phyloP scores from a whole-genome alignment of 192 early-diverging fungal genomes.

The Coemansia pectinata region DNA sequence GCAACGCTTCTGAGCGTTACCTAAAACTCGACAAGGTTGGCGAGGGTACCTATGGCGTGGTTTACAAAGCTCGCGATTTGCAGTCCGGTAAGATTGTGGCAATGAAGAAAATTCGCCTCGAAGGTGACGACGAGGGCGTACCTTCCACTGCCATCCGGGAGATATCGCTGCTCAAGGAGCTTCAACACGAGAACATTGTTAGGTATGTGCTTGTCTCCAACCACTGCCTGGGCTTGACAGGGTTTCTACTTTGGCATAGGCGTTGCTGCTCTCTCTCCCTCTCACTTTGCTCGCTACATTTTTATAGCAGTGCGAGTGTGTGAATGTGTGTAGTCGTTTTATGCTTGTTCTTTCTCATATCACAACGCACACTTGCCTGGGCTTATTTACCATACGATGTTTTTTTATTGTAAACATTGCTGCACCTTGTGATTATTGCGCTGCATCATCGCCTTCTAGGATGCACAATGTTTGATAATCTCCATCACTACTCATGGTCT shows the following conservation, averaged over 20 bases:
- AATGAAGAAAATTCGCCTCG: constrained; percentile 72
- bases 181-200: constrained; percentile 83
- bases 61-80: constrained; percentile 70
- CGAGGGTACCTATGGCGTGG: constrained; percentile 83
- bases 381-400: not conserved
- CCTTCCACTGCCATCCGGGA: constrained; percentile 85
- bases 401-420: constrained; percentile 12
- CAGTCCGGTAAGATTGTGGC: constrained; percentile 64
- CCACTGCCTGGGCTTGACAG: not conserved
- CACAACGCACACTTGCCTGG: not conserved
- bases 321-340: not conserved
- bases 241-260: not conserved
- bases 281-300: not conserved
- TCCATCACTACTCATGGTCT: not conserved
- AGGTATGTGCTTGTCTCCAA: constrained; percentile 55
- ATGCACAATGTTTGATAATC: not conserved
- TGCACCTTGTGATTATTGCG: not conserved
- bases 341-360: not conserved
- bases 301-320: not conserved
- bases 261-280: not conserved
- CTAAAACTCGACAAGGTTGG: constrained; percentile 78
- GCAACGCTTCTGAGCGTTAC: constrained; percentile 55
- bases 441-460: not conserved
- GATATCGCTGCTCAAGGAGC: constrained; percentile 84
- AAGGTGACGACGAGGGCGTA: constrained; percentile 70